phyloP scores from a whole-genome alignment of 148 eudicot genomes.

The Oxyria digyna region DNA sequence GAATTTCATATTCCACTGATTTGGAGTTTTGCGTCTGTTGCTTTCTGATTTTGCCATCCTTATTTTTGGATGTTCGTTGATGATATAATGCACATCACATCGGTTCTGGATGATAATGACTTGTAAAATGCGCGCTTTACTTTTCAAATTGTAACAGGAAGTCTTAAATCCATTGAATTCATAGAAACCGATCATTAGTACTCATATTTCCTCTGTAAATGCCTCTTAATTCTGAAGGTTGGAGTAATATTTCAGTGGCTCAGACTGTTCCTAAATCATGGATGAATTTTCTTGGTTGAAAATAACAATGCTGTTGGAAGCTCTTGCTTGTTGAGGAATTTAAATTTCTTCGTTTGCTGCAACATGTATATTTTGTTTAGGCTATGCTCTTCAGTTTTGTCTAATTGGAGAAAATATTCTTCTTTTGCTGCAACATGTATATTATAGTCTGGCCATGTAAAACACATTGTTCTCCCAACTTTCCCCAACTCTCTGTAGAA shows the following conservation, averaged over 20 bases:
- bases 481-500: background rate
- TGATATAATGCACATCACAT: background rate
- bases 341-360: too few species aligned
- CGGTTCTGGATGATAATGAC: background rate
- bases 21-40: background rate
- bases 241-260: background rate
- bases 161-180: background rate
- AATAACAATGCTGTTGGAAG: too few species aligned
- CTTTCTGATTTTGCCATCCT: background rate
- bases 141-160: background rate
- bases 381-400: too few species aligned
- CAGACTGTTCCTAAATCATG: background rate
- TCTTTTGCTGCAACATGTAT: too few species aligned
- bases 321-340: background rate
- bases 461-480: background rate
- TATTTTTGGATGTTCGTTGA: background rate
- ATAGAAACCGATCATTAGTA: background rate
- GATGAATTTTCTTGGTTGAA: too few species aligned
- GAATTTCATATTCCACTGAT: background rate
- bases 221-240: background rate
- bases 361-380: too few species aligned
- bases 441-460: background rate
- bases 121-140: background rate
- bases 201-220: background rate
- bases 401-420: too few species aligned